phyloP scores from a whole-genome alignment of 202 grass and related monocot genomes.

The Dendrocalamus latiflorus region DNA sequence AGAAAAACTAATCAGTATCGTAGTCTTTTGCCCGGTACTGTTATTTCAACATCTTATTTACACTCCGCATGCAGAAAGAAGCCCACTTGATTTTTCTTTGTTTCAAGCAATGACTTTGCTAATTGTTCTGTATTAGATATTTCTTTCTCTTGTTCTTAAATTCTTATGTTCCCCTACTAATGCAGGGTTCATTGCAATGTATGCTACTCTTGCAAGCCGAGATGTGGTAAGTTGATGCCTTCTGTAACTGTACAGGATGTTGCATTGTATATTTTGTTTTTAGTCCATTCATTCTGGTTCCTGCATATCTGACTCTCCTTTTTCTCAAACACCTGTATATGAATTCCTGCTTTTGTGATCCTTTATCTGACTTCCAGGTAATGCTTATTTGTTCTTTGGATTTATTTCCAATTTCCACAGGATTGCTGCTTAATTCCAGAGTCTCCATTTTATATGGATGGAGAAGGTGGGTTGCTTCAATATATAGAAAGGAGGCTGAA shows the following conservation, averaged over 20 bases:
- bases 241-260: neutral
- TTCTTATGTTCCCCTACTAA: neutral
- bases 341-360: neutral
- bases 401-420: conserved; percentile 37
- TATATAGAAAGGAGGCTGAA: conserved; percentile 87
- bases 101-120: no score
- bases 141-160: neutral
- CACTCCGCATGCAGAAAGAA: neutral
- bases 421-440: conserved; percentile 98
- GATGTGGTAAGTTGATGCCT: conserved; percentile 71
- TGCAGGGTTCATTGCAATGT: conserved; percentile 79
- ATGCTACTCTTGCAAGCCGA: conserved; percentile 86
- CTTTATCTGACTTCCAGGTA: neutral
- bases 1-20: neutral
- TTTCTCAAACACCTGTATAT: neutral
- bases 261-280: neutral
- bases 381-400: neutral
- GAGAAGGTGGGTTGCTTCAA: conserved; percentile 65
- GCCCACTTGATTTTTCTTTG: no score
- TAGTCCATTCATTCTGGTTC: neutral
- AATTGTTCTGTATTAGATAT: no score
- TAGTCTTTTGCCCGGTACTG: neutral
- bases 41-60: neutral
- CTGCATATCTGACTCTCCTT: neutral
- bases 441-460: conserved; percentile 89